These are phyloP conservation scores for Coemansia sp. DNA, from an alignment of 192 early-diverging fungal genomes.

Conservation along the genomic window DNA sequence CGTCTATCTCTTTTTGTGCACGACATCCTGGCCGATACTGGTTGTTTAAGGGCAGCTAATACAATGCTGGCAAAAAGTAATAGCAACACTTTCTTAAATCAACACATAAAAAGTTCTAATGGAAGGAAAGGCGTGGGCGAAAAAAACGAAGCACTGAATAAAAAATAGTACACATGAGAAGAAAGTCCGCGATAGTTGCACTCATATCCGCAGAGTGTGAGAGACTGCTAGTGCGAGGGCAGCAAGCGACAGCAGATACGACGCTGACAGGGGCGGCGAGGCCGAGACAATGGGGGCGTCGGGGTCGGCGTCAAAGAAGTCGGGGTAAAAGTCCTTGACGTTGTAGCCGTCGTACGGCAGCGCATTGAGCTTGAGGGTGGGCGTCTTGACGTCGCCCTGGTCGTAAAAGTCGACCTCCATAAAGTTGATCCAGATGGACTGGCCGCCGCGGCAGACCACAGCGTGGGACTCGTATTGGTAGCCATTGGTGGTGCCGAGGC, in stretches of 20 bases:
- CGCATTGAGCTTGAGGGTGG: conserved; percentile 36
- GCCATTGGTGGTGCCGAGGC: conserved; percentile 39
- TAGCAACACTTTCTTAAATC: too few species aligned
- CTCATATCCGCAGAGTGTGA: conserved; percentile 13
- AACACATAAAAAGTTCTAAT: too few species aligned
- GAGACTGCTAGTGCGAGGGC: neutral
- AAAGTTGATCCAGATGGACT: conserved; percentile 52
- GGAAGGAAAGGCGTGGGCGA: neutral
- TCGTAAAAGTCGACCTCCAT: conserved; percentile 52
- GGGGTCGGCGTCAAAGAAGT: conserved; percentile 37
- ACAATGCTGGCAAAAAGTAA: too few species aligned
- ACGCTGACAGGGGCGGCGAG: neutral
- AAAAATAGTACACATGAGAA: neutral
- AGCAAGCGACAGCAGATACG: neutral
- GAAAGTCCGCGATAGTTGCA: conserved; percentile 1
- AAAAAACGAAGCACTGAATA: conserved; percentile 6
- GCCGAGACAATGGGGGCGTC: conserved; percentile 7
- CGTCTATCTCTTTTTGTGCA: neutral
- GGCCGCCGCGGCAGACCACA: conserved; percentile 34
- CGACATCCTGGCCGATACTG: neutral
- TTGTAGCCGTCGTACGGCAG: conserved; percentile 28
- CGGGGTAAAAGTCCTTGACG: conserved; percentile 31
- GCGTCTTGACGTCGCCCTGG: conserved; percentile 40
- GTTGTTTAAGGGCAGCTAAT: too few species aligned
- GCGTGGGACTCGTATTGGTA: conserved; percentile 46